Evolutionary conservation across 148 eudicot species (phyloP).

Genomic region (Fagopyrum homotropicum): DNA sequence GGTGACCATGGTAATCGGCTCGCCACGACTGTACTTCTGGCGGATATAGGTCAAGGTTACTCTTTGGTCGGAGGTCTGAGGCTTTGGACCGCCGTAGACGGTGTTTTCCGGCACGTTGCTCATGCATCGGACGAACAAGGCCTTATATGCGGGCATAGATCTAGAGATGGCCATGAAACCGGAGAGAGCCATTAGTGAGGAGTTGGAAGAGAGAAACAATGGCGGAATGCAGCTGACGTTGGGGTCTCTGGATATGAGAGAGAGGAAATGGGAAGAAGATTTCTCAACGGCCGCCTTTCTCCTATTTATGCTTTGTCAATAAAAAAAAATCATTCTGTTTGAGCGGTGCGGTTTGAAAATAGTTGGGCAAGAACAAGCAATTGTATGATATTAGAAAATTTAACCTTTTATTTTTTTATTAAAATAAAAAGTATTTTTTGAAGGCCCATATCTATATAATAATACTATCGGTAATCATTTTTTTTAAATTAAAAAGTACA

Average conservation of each 20-base stretch:
- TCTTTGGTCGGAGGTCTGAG: slow-evolving; percentile 55
- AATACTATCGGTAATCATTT: no score
- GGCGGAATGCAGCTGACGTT: neutral
- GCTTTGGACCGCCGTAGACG: slow-evolving; percentile 90
- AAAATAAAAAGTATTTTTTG: no score
- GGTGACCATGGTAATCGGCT: slow-evolving; percentile 77
- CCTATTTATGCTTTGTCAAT: neutral
- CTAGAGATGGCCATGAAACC: neutral
- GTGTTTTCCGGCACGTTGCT: slow-evolving; percentile 91
- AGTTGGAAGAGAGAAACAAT: neutral
- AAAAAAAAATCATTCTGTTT: no score
- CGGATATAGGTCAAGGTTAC: slow-evolving; percentile 56
- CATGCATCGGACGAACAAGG: slow-evolving; percentile 17
- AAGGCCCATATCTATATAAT: no score
- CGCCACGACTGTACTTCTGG: slow-evolving; percentile 52
- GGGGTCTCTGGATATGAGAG: neutral
- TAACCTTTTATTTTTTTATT: no score
- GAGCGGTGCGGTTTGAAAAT: no score
- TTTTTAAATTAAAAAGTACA: no score
- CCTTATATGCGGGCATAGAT: neutral
- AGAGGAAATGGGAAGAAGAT: neutral
- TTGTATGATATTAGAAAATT: no score
- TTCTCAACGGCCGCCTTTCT: neutral
- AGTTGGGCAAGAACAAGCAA: no score
- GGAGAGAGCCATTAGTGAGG: neutral